A percentile compares a stretch with the other conserved stretches of the same genome.
phyloP scores from a whole-genome alignment of 2,329 filamentous ascomycete species.

The Fusarium sp. region DNA sequence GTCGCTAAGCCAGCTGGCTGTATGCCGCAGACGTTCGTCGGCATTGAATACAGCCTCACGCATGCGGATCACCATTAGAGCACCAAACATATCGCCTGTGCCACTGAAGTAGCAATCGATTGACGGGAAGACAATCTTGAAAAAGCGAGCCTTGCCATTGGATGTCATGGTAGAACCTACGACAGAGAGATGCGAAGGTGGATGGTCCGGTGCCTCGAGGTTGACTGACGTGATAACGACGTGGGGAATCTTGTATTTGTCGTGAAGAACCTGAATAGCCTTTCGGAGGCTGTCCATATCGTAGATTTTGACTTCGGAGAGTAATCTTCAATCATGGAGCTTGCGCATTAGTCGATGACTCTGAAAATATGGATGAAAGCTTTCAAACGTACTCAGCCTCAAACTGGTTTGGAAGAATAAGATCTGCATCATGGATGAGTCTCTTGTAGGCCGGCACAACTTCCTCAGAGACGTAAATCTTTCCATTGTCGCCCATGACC shows the following conservation, averaged over 20 bases:
- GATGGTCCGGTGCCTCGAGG: slow-evolving; percentile 66
- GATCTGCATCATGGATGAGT: slow-evolving; percentile 82
- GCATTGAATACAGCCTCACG: slow-evolving; percentile 76
- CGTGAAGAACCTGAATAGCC: slow-evolving; percentile 83
- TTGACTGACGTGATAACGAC: slow-evolving; percentile 92
- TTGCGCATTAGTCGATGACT: neutral
- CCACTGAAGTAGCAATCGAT: slow-evolving; percentile 96
- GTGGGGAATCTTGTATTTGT: slow-evolving; percentile 81
- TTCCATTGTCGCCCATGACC: slow-evolving; percentile 97
- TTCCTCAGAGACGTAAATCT: slow-evolving; percentile 89
- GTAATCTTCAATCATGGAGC: slow-evolving; percentile 64
- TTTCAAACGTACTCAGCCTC: slow-evolving; percentile 82
- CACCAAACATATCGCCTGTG: slow-evolving; percentile 98
- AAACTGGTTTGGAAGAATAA: slow-evolving; percentile 96
- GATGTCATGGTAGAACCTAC: slow-evolving; percentile 80
- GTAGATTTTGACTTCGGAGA: slow-evolving; percentile 85
- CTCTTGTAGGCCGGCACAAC: slow-evolving; percentile 91
- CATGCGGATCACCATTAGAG: slow-evolving; percentile 86
- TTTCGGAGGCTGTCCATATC: slow-evolving; percentile 77
- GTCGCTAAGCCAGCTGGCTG: slow-evolving; percentile 77
- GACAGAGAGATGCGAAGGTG: slow-evolving; percentile 69
- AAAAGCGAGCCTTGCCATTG: slow-evolving; percentile 77
- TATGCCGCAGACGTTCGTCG: slow-evolving; percentile 59
- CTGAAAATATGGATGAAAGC: neutral
- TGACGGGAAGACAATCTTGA: slow-evolving; percentile 86